Base-by-base conservation (phyloP, 768 basidiomycete genomes). In the Tulasnella sp. region DNA sequence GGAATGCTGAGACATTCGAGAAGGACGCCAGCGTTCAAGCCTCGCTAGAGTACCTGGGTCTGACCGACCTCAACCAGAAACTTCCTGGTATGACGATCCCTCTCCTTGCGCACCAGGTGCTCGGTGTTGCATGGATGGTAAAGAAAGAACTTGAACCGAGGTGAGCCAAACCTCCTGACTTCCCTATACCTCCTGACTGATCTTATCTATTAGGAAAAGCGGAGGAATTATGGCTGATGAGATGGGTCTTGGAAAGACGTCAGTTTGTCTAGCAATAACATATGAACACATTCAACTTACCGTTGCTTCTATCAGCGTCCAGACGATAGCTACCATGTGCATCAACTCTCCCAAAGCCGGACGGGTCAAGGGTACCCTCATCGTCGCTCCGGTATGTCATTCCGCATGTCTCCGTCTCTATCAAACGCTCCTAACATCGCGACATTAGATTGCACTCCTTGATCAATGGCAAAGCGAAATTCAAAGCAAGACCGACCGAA, bases 71-170 rank as follows among this genome's bases (percentile, higher is more conserved):
- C 16, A 68, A 76, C 0, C 76, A 77, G 19, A 62, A 64, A 35
- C 67, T 82, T 5, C 78, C 77, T 0, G 79, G 78, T 4, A 77
- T 81, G 74, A 74, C 62, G 35, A 75, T 79, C 40, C 69, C 70
- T 0, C 76, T 82, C 7, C 77, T 81, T 77, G 78, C 80, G 1
- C 81, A 81, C 69, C 77, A 81, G 75, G 72, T 80, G 36, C 74
- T 82, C 29, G 81, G 81, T 0, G 81, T 83, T 16, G 77, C 77
- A 1, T 83, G 80, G 77, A 79, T 83, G 80, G 37, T 77, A 9
- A 74, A 79, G 29, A 69, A 73, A 16, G 75, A 77, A 44, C 62
- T 16, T 11, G 69, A 47, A 14, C 52, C 26, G 1, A 71, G 16
- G 69, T 71, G n/a, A 37, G 69, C 41, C 14, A 9, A 3, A 19